Conservation (phyloP, 2,329 filamentous ascomycete species). For the Hyphodiscus sp. region DNA sequence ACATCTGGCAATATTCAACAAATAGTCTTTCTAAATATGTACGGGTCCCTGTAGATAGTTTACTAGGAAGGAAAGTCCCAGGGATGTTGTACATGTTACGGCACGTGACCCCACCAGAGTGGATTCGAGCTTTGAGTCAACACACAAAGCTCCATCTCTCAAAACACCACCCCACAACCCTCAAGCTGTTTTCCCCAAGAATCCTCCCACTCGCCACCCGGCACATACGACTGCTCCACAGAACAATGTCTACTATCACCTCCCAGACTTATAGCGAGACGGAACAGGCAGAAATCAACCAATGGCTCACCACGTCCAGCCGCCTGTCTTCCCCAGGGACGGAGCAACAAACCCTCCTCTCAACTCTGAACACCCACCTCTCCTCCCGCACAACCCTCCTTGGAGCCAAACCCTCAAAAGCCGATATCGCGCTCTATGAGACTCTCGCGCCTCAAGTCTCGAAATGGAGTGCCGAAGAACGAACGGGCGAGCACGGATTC, state of each 20-base stretch:
- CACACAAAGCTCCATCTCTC: no score
- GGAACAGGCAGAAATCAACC: slow-evolving; percentile 81
- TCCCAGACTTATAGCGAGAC: slow-evolving; percentile 64
- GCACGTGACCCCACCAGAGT: no score
- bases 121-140: no score
- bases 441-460: slow-evolving; percentile 70
- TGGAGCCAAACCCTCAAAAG: slow-evolving; percentile 81
- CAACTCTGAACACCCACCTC: slow-evolving; percentile 79
- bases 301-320: slow-evolving; percentile 77
- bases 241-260: slow-evolving; percentile 61
- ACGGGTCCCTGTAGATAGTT: no score
- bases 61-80: no score
- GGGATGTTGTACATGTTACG: no score
- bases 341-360: slow-evolving; percentile 58
- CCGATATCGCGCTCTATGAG: slow-evolving; percentile 78
- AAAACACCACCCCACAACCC: slow-evolving; percentile 7
- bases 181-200: slow-evolving; percentile 28
- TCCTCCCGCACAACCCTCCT: slow-evolving; percentile 83
- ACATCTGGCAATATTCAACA: no score
- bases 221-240: slow-evolving; percentile 36
- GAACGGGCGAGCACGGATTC: slow-evolving; percentile 81
- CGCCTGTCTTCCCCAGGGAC: slow-evolving; percentile 53
- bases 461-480: slow-evolving; percentile 76
- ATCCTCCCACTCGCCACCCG: slow-evolving; percentile 22
- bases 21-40: no score